Percentiles rank a stretch among this genome's conserved stretches.
Evolutionary conservation across 2,329 filamentous ascomycete genomes (phyloP).

Genomic region (Fusarium xylarioides): DNA sequence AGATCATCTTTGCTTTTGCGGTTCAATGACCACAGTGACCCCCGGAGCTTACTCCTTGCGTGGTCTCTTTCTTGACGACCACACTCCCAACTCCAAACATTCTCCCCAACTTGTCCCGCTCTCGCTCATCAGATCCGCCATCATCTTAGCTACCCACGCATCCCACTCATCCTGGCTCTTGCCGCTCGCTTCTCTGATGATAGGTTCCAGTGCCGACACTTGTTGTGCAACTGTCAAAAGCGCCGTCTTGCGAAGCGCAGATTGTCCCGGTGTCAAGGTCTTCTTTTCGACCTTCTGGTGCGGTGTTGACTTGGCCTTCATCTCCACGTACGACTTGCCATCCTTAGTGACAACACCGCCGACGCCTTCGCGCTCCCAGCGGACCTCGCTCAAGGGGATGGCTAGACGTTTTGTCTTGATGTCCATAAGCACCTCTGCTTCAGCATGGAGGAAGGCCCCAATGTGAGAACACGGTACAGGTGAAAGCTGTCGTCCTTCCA

Average conservation of each 20-base stretch:
- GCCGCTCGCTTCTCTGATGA: constrained; percentile 81
- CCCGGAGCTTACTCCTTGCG: constrained; percentile 3
- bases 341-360: constrained; percentile 70
- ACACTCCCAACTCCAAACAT: constrained; percentile 86
- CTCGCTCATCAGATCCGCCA: constrained; percentile 81
- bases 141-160: constrained; percentile 87
- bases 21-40: not conserved
- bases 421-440: constrained; percentile 75
- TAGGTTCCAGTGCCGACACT: constrained; percentile 85
- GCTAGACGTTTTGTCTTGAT: constrained; percentile 80
- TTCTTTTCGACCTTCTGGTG: constrained; percentile 54
- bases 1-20: constrained; percentile 25
- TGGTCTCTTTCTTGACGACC: constrained; percentile 79
- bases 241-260: constrained; percentile 80
- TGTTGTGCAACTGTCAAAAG: constrained; percentile 82
- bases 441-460: constrained; percentile 80
- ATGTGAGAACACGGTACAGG: constrained; percentile 82
- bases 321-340: constrained; percentile 67
- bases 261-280: constrained; percentile 72
- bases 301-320: constrained; percentile 56
- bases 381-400: constrained; percentile 84
- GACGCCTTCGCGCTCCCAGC: constrained; percentile 84
- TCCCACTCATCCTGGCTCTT: constrained; percentile 95
- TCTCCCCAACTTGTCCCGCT: constrained; percentile 84
- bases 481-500: constrained; percentile 75